Percentiles rank a stretch among this genome's conserved stretches.
phyloP scores from a whole-genome alignment of 1,284 basidiomycete genomes.

The Fomes fomentarius region DNA sequence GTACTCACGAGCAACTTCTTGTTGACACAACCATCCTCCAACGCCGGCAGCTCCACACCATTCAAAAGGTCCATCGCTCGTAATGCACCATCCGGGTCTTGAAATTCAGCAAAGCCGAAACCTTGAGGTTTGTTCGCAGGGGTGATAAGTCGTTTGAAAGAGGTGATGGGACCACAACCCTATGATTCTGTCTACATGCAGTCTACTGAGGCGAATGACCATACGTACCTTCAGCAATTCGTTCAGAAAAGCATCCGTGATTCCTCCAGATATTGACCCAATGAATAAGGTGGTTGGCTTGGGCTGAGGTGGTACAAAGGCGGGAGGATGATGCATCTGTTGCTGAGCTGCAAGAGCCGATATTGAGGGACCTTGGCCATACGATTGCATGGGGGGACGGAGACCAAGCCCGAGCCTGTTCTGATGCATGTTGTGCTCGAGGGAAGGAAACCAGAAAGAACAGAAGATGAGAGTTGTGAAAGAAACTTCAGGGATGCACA shows the following conservation, averaged over 20 bases:
- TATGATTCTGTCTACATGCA: constrained; percentile 32
- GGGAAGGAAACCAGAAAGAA: no score
- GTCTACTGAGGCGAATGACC: neutral
- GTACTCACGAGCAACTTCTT: constrained; percentile 84
- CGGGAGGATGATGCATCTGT: constrained; percentile 58
- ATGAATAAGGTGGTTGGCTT: constrained; percentile 81
- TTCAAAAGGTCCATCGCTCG: constrained; percentile 83
- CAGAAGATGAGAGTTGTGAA: neutral
- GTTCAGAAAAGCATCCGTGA: constrained; percentile 80
- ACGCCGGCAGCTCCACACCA: constrained; percentile 82
- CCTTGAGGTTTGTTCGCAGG: constrained; percentile 92
- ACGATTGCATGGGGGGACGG: constrained; percentile 81
- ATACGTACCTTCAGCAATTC: constrained; percentile 74
- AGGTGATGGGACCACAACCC: constrained; percentile 88
- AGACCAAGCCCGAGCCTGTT: constrained; percentile 85
- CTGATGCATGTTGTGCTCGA: constrained; percentile 53
- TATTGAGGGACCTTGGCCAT: constrained; percentile 86
- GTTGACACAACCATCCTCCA: constrained; percentile 82
- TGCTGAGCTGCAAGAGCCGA: constrained; percentile 85
- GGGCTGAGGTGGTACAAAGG: constrained; percentile 59
- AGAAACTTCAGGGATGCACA: no score
- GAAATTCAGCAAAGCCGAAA: constrained; percentile 93
- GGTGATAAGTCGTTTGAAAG: constrained; percentile 89
- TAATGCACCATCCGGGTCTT: constrained; percentile 87
- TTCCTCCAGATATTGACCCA: constrained; percentile 94